Evolutionary conservation across 805 yeast genomes (phyloP).

Genomic region (Torulaspora maleeae): DNA sequence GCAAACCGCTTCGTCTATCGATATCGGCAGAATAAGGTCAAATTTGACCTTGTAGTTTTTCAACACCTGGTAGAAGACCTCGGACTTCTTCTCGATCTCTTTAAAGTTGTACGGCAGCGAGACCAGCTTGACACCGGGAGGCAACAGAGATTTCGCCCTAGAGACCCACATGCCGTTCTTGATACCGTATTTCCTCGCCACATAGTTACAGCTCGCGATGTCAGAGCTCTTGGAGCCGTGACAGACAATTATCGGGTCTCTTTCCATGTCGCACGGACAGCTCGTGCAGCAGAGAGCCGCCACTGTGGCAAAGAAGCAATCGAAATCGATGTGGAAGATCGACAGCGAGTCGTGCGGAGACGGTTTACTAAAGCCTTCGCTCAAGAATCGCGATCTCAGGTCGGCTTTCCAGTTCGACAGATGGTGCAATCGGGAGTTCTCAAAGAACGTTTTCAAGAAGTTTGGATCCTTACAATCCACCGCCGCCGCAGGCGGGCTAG

Average conservation of each 20-base stretch:
- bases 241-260: constrained; percentile 59
- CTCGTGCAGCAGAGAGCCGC: constrained; percentile 58
- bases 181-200: constrained; percentile 74
- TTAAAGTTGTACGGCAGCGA: constrained; percentile 70
- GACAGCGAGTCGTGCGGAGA: constrained; percentile 17
- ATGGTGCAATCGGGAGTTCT: constrained; percentile 82
- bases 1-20: constrained; percentile 83
- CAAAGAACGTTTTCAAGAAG: constrained; percentile 66
- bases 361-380: constrained; percentile 39
- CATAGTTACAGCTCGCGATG: constrained; percentile 87
- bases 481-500: constrained; percentile 16
- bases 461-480: constrained; percentile 72
- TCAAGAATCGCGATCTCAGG: constrained; percentile 55
- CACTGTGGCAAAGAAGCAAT: constrained; percentile 88
- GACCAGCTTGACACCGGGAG: constrained; percentile 43
- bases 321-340: constrained; percentile 84
- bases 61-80: constrained; percentile 58
- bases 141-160: constrained; percentile 61
- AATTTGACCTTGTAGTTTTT: constrained; percentile 18
- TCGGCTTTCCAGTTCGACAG: constrained; percentile 82
- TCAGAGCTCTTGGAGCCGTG: constrained; percentile 55
- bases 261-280: constrained; percentile 37
- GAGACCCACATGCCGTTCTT: constrained; percentile 88
- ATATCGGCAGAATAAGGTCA: constrained; percentile 68
- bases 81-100: constrained; percentile 62